Evolutionary conservation across 257 asterid genomes (phyloP).

Genomic region (Jacaranda mimosifolia): DNA sequence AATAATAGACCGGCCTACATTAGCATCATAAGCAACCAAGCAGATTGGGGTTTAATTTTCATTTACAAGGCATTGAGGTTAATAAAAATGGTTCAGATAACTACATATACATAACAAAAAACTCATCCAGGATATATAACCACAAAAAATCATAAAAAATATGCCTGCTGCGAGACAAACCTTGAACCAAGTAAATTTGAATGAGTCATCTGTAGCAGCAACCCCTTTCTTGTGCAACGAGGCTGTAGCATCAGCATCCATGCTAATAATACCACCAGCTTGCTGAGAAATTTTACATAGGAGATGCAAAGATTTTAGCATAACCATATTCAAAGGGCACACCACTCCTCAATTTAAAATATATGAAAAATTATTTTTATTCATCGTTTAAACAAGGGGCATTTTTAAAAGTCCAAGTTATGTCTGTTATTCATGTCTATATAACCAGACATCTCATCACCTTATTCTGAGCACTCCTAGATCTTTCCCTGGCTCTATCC

Average conservation of each 20-base stretch:
- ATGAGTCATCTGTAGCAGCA: conserved; percentile 77
- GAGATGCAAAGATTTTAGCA: conserved; percentile 31
- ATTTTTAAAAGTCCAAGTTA: conserved; percentile 5
- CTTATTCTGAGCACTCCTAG: conserved; percentile 95
- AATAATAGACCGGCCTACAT: background rate
- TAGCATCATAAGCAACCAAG: conserved; percentile 16
- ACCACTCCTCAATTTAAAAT: conserved; percentile 4
- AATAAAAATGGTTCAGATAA: background rate
- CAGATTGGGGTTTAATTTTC: conserved; percentile 21
- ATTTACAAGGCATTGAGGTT: background rate
- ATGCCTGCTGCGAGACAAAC: conserved; percentile 48
- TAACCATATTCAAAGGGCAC: conserved; percentile 23
- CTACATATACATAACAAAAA: background rate
- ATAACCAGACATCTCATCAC: conserved; percentile 48
- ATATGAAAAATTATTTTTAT: conserved; percentile 21
- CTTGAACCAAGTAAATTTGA: conserved; percentile 89
- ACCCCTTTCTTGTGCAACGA: conserved; percentile 80
- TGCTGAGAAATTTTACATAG: conserved; percentile 54
- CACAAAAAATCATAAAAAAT: background rate
- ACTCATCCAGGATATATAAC: conserved; percentile 13
- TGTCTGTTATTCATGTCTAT: conserved; percentile 10
- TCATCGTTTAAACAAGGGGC: conserved; percentile 18
- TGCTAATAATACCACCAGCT: conserved; percentile 72
- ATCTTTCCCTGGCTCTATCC: conserved; percentile 91
- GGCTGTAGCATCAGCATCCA: conserved; percentile 98